Evolutionary conservation across 148 eudicot genomes (phyloP).

Genomic region (Rhododendron mucronatum): DNA sequence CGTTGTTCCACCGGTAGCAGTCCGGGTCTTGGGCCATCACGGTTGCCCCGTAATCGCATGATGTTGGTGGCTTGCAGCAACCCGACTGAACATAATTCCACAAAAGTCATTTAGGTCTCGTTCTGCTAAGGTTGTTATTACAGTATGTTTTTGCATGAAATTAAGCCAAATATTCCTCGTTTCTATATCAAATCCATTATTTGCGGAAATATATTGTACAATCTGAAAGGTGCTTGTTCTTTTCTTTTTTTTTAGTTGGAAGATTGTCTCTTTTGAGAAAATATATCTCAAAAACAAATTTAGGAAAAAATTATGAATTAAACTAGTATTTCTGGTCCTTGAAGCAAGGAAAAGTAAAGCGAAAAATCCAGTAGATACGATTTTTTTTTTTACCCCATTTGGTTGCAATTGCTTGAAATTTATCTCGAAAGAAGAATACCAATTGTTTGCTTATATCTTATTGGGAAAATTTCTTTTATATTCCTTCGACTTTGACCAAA

Average conservation of each 20-base stretch:
- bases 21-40: conserved; percentile 62
- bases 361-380: too few relatives aligned
- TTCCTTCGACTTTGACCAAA: too few relatives aligned
- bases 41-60: conserved; percentile 53
- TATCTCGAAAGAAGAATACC: too few relatives aligned
- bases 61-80: conserved; percentile 95
- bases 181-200: too few relatives aligned
- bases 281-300: too few relatives aligned
- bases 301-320: not conserved
- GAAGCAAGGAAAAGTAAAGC: not conserved
- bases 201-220: too few relatives aligned
- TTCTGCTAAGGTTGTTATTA: too few relatives aligned
- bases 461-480: too few relatives aligned
- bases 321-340: not conserved
- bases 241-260: not conserved
- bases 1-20: conserved; percentile 83
- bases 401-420: not conserved
- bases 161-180: too few relatives aligned
- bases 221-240: not conserved
- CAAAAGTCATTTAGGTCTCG: too few relatives aligned
- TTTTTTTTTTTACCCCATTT: not conserved
- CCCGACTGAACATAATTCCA: conserved; percentile 54
- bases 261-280: not conserved
- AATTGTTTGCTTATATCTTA: too few relatives aligned
- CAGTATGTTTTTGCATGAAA: too few relatives aligned